A percentile compares a stretch with the other conserved stretches of the same genome.
These are phyloP conservation scores for Stenocarpella maydis DNA, from an alignment of 2,329 filamentous ascomycete species.

Conservation along the genomic window DNA sequence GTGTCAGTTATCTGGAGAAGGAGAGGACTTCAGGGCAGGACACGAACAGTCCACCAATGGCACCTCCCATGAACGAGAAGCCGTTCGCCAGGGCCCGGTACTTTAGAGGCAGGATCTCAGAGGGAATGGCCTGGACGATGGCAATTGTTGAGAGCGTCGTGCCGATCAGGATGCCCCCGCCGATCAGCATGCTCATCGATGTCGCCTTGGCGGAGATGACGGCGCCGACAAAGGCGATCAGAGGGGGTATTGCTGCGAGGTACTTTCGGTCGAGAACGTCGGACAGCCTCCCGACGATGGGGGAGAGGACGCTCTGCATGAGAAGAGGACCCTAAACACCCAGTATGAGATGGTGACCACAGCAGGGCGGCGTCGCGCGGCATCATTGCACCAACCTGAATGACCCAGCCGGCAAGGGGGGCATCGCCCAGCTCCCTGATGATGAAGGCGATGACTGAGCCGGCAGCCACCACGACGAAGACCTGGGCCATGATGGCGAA, in stretches of 20 bases:
- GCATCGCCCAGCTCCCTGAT: constrained; percentile 60
- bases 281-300: constrained; percentile 63
- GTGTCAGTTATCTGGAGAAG: not conserved
- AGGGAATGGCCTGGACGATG: constrained; percentile 64
- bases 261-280: constrained; percentile 65
- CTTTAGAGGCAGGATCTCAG: constrained; percentile 64
- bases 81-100: constrained; percentile 65
- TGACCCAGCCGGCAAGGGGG: constrained; percentile 62
- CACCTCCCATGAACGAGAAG: constrained; percentile 58
- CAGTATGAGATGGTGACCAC: not conserved
- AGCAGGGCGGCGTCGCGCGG: not conserved
- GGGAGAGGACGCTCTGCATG: constrained; percentile 65
- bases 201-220: constrained; percentile 63
- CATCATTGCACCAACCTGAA: constrained; percentile 50
- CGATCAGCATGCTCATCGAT: constrained; percentile 64
- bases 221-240: constrained; percentile 62
- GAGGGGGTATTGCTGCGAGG: constrained; percentile 58
- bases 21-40: not conserved
- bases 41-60: constrained; percentile 57
- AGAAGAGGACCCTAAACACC: constrained; percentile 58
- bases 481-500: constrained; percentile 63
- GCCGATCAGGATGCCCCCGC: constrained; percentile 65
- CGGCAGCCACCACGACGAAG: constrained; percentile 63
- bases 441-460: constrained; percentile 64
- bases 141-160: constrained; percentile 61